phyloP scores from a whole-genome alignment of 495 filamentous ascomycete species.

The Talaromyces nanjingensis region DNA sequence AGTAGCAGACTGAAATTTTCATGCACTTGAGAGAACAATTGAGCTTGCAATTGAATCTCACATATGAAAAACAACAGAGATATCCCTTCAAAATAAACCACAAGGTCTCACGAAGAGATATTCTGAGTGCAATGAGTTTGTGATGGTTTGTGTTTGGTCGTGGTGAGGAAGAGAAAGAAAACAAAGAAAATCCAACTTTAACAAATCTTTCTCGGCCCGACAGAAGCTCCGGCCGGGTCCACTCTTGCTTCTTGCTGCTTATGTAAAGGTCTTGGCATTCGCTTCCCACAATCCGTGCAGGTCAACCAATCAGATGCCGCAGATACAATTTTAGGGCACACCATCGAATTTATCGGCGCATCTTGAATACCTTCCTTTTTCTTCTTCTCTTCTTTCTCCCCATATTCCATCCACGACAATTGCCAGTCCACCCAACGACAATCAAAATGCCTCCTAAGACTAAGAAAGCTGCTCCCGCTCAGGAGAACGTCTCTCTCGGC shows the following conservation, averaged over 20 bases:
- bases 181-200: slow-evolving; percentile 24
- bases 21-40: not conserved
- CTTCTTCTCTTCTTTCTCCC: slow-evolving; percentile 18
- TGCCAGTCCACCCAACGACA: slow-evolving; percentile 23
- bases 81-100: not conserved
- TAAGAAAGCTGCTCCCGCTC: slow-evolving; percentile 63
- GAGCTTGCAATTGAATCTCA: not conserved
- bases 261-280: slow-evolving; percentile 19
- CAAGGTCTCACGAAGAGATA: not conserved
- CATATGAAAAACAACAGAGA: not conserved
- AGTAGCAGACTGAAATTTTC: not conserved
- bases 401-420: slow-evolving; percentile 39
- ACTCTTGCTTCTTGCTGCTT: slow-evolving; percentile 9
- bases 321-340: slow-evolving; percentile 33
- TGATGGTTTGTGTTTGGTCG: not conserved
- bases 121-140: not conserved
- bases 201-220: slow-evolving; percentile 33
- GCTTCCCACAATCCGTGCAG: slow-evolving; percentile 18
- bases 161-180: slow-evolving; percentile 6
- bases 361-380: slow-evolving; percentile 12
- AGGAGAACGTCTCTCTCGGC: slow-evolving; percentile 98
- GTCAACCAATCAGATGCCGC: slow-evolving; percentile 24
- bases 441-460: slow-evolving; percentile 75
- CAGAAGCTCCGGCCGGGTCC: slow-evolving; percentile 5
- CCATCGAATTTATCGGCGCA: slow-evolving; percentile 25